These are phyloP conservation scores for Lactifluus rugatus DNA, from an alignment of 768 basidiomycete genomes.

Conservation along the genomic window DNA sequence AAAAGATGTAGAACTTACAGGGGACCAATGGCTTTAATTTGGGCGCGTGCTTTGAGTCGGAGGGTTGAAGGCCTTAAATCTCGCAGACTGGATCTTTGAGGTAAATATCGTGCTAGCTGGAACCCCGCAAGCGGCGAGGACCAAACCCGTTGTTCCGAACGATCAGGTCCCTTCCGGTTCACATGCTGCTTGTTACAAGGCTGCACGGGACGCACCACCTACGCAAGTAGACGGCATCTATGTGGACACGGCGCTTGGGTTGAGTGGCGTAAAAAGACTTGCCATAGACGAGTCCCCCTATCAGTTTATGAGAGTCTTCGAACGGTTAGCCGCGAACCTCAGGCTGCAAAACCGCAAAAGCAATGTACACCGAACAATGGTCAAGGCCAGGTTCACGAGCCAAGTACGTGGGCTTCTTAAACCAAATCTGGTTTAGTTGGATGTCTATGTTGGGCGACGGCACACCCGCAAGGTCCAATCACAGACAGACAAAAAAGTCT, in stretches of 20 bases:
- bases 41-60: conserved; percentile 11
- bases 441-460: not conserved
- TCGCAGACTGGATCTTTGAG: conserved; percentile 6
- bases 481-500: conserved; percentile 7
- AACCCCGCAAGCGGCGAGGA: not conserved
- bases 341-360: not conserved
- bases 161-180: conserved; percentile 14
- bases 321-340: not conserved
- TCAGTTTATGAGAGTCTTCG: not conserved
- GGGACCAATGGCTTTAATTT: conserved; percentile 8
- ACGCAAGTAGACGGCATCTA: not conserved
- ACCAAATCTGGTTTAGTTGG: conserved; percentile 4
- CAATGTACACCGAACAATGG: not conserved
- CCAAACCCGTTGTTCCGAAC: conserved; percentile 11
- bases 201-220: not conserved
- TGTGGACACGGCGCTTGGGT: not conserved
- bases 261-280: not conserved
- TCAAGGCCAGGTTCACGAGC: not conserved
- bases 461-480: conserved; percentile 5
- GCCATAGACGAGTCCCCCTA: not conserved
- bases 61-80: conserved; percentile 9
- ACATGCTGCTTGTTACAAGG: not conserved
- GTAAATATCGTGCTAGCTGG: not conserved
- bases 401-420: conserved; percentile 1
- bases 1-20: not conserved